These are phyloP conservation scores for Starmerella geochares DNA, from an alignment of 805 yeast genomes.

Conservation along the genomic window DNA sequence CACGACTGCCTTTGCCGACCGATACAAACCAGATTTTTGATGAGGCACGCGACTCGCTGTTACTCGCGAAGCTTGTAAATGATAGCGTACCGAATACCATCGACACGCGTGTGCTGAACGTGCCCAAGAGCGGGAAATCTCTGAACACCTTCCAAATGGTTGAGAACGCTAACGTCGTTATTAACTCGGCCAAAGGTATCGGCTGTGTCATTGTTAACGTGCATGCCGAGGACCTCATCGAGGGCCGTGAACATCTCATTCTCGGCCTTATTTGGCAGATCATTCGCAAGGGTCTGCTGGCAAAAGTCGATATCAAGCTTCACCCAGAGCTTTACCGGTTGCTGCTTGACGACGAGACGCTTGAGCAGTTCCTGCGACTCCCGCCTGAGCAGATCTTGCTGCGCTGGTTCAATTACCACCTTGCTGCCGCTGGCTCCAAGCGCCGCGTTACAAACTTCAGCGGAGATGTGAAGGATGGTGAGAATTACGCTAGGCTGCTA, in stretches of 20 bases:
- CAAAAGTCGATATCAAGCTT: conserved; percentile 88
- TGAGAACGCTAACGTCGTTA: conserved; percentile 94
- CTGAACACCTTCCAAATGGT: conserved; percentile 90
- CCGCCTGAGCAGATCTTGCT: conserved; percentile 95
- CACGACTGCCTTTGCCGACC: conserved; percentile 79
- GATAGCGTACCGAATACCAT: conserved; percentile 98
- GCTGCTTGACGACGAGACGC: conserved; percentile 90
- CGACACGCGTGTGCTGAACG: conserved; percentile 90
- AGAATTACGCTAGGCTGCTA: conserved; percentile 79
- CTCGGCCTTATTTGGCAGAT: conserved; percentile 97
- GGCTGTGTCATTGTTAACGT: conserved; percentile 98
- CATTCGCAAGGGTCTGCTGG: conserved; percentile 86
- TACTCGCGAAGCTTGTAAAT: conserved; percentile 83
- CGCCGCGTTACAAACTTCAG: conserved; percentile 82
- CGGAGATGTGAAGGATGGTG: conserved; percentile 85
- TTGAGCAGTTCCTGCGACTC: conserved; percentile 89
- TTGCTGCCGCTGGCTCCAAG: conserved; percentile 82
- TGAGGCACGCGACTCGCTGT: conserved; percentile 91
- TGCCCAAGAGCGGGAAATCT: conserved; percentile 68
- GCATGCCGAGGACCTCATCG: conserved; percentile 92
- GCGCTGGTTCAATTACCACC: conserved; percentile 95
- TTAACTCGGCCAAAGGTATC: conserved; percentile 97
- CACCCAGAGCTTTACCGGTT: conserved; percentile 95
- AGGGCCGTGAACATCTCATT: conserved; percentile 91
- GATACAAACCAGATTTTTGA: conserved; percentile 93